Evolutionary conservation across 495 filamentous ascomycete species (phyloP), one percentile per base, ranked within the genome.

Genomic region (Penicillium manginii): DNA sequence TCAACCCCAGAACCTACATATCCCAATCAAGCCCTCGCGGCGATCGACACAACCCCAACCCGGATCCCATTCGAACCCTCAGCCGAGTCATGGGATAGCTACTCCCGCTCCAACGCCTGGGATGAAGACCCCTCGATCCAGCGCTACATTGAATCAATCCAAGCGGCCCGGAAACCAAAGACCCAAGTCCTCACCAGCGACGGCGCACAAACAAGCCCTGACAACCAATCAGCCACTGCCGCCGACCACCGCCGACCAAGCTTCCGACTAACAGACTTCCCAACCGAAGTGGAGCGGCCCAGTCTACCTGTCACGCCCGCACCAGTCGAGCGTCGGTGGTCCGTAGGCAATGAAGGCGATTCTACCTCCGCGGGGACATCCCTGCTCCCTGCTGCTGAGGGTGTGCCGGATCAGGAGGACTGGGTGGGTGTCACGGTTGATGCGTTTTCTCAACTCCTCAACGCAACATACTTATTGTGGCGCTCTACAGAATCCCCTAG

Each of bases 221-320:
- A 22, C 10, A 9, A 22, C 9, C 12, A 54, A 11, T 22, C 56
- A 29, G 57, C 58, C 23, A 47, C 42, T 3, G 21, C 54, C 9
- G 58, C 15, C 1, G 23, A 51, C 50, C 69, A 71, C 39, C 75
- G 77, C 54, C 70, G 79, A 33, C 78, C 79, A 53, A 84, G 82
- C 67, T 82, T 84, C 56, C 88, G 78, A 59, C 73, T 96, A 21
- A 96, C 91, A 23, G 91, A 96, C 74, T 96, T 96, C 75, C 92
- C 92, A 3, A 88, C 83, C 61, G 90, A 88, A 69, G 72, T 83
- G 58, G 92, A 97, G 70, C 83, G 92, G 17, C 92, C 92, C 42
- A 92, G 89, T 64, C 81, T 96, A n/a, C 91, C 92, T 17, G 92
- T 96, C 23, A 97, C 92, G 12, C 92, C 92, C 2, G 90, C 90